These are phyloP conservation scores for Chaetomium sp. DNA, from an alignment of 2,329 filamentous ascomycete species.

Conservation along the genomic window DNA sequence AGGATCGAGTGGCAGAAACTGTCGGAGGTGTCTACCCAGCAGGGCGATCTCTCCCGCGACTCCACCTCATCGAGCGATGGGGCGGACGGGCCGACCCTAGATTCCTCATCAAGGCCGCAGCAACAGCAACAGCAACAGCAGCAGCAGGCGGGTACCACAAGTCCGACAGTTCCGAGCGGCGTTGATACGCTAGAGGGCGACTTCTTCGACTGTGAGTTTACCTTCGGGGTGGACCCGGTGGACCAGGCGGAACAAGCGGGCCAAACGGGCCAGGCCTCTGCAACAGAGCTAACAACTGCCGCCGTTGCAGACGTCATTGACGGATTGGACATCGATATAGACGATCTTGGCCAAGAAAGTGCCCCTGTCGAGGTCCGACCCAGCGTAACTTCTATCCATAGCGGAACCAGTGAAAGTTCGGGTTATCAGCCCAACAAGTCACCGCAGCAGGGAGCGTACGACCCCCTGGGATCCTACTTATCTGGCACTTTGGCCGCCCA, in stretches of 20 bases:
- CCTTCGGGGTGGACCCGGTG: neutral
- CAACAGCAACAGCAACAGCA: neutral
- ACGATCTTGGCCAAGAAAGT: conserved; percentile 10
- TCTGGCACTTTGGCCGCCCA: neutral
- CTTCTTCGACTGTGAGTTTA: conserved; percentile 15
- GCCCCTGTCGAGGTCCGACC: neutral
- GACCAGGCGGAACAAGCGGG: neutral
- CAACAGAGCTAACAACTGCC: conserved; percentile 2
- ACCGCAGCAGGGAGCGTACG: neutral
- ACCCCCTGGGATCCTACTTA: conserved; percentile 1
- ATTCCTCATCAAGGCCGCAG: neutral
- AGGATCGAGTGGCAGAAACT: conserved; percentile 10
- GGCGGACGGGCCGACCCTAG: neutral
- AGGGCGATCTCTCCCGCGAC: conserved; percentile 5
- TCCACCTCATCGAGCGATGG: neutral
- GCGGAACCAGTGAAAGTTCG: conserved; percentile 4
- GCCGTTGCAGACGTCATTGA: conserved; percentile 9
- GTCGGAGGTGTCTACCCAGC: conserved; percentile 8
- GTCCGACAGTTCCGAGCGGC: neutral
- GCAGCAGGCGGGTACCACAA: neutral
- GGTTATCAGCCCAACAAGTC: conserved; percentile 7
- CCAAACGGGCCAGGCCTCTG: neutral
- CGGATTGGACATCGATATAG: conserved; percentile 12
- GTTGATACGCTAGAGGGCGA: conserved; percentile 10
- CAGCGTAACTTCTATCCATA: neutral